Percentiles rank a stretch among this genome's conserved stretches.
These are phyloP conservation scores for Myriosclerotinia curreyana DNA, from an alignment of 2,329 filamentous ascomycete genomes.

Conservation along the genomic window DNA sequence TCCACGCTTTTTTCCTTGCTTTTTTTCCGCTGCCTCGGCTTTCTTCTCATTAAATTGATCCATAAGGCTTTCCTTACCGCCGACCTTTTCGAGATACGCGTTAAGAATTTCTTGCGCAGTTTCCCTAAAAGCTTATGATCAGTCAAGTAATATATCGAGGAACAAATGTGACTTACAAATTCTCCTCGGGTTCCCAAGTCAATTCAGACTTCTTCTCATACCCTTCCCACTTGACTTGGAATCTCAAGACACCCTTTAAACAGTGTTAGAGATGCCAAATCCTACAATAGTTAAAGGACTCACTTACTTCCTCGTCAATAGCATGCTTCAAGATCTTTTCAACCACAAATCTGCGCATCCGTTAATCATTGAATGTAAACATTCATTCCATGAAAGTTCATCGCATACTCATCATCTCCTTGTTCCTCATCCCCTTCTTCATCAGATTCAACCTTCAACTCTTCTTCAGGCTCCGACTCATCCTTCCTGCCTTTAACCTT, in stretches of 20 bases:
- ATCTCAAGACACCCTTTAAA: slow-evolving; percentile 49
- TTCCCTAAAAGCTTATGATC: slow-evolving; percentile 43
- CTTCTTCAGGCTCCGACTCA: slow-evolving; percentile 28
- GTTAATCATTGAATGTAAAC: slow-evolving; percentile 28
- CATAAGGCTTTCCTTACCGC: slow-evolving; percentile 58
- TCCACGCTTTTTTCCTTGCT: slow-evolving; percentile 58
- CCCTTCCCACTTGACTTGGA: slow-evolving; percentile 78
- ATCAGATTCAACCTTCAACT: slow-evolving; percentile 33
- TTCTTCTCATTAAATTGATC: slow-evolving; percentile 44
- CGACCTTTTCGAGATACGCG: slow-evolving; percentile 61
- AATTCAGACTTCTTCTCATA: slow-evolving; percentile 66
- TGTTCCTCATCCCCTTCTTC: slow-evolving; percentile 41
- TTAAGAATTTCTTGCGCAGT: slow-evolving; percentile 59
- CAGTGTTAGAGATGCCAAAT: slow-evolving; percentile 18
- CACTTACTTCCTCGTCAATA: slow-evolving; percentile 53
- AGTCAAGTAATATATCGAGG: slow-evolving; percentile 20
- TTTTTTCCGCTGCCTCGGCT: slow-evolving; percentile 42
- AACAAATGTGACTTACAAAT: slow-evolving; percentile 50
- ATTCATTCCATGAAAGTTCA: slow-evolving; percentile 22
- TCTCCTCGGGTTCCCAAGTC: slow-evolving; percentile 78
- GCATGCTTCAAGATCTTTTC: slow-evolving; percentile 69
- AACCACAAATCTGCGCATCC: slow-evolving; percentile 61
- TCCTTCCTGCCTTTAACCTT: slow-evolving; percentile 27
- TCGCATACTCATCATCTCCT: slow-evolving; percentile 45
- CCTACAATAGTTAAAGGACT: not conserved